Evolutionary conservation across 495 filamentous ascomycete genomes (phyloP), one percentile per base, ranked within the genome.

Genomic region (Bacidia rubella): DNA sequence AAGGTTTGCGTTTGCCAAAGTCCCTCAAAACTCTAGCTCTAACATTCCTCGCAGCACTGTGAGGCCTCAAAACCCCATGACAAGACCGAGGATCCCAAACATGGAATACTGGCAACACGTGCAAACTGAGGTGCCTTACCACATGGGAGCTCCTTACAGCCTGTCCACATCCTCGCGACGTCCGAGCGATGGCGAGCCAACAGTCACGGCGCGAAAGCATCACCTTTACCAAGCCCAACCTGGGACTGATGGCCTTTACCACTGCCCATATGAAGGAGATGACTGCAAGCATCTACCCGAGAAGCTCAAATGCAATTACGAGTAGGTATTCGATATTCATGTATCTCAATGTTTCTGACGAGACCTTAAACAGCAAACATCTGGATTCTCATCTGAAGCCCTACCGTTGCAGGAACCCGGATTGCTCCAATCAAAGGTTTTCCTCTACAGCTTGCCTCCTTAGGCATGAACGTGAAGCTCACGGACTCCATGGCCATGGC

Each of bases 261-360:
- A 93, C 70, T 96, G 89, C 77, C 89, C 89, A 21, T 88, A 79
- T 70, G 82, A 85, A 66, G 78, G 85, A 55, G 68, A 80, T 40
- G 78, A 74, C 54, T 93, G 88, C 77, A 81, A 75, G 64, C 87
- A 93, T 74, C 81, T 82, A 60, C 80, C 87, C 20, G 88, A 86
- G 58, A 88, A 87, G 66, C 83, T 95, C 56, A 95, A 95, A 76
- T 96, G 89, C 80, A 90, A 92, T 68, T 96, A 95, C 66, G 87
- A 94, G 89, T 90, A 82, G 78, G 84, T 62, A 64, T 54, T 29
- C 32, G 46, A n/a, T 42, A 55, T 54, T 20, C 51, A 19, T 47
- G 25, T 17, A 40, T 2, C 17, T 49, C 24, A 42, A 46, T 50
- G 58, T 59, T 67, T 71, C 63, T 67, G 68, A 59, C 63, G 49